Evolutionary conservation across 2,329 filamentous ascomycete species (phyloP).

Genomic region (Chrysoporthe cubensis): DNA sequence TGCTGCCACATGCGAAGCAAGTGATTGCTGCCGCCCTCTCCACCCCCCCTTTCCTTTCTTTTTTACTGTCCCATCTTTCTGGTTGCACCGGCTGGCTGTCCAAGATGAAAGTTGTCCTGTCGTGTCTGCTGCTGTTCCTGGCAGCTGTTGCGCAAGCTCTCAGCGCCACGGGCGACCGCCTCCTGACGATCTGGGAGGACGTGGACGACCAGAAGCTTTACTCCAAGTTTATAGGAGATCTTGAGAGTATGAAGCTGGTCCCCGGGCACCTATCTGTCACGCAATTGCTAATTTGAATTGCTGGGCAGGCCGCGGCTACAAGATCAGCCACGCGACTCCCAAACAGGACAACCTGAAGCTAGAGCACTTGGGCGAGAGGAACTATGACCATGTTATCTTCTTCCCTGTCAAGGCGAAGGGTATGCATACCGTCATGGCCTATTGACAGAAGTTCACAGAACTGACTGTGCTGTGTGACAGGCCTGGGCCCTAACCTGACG

Average conservation of each 20-base stretch:
- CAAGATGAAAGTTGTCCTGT: constrained; percentile 76
- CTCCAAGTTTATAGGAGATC: constrained; percentile 76
- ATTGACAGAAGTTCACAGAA: not conserved
- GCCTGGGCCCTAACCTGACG: constrained; percentile 85
- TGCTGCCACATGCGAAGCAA: constrained; percentile 28
- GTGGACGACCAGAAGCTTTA: constrained; percentile 79
- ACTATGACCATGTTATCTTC: constrained; percentile 88
- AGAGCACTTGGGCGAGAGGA: constrained; percentile 84
- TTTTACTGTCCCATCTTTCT: constrained; percentile 29
- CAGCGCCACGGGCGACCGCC: constrained; percentile 76
- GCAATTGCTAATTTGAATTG: constrained; percentile 32
- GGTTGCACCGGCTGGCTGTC: constrained; percentile 22
- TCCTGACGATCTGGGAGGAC: constrained; percentile 88
- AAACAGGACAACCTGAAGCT: constrained; percentile 78
- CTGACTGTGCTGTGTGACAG: constrained; percentile 45
- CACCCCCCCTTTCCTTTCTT: constrained; percentile 27
- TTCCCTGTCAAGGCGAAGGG: constrained; percentile 91
- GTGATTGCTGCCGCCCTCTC: constrained; percentile 25
- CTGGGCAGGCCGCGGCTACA: constrained; percentile 75
- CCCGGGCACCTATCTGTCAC: constrained; percentile 2
- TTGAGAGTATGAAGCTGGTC: constrained; percentile 60
- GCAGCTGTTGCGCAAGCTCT: constrained; percentile 71
- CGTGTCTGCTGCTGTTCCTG: constrained; percentile 69
- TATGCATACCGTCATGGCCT: constrained; percentile 41
- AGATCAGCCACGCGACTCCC: constrained; percentile 79